phyloP scores from a whole-genome alignment of 345 rosid genomes.

The Corchorus olitorius region DNA sequence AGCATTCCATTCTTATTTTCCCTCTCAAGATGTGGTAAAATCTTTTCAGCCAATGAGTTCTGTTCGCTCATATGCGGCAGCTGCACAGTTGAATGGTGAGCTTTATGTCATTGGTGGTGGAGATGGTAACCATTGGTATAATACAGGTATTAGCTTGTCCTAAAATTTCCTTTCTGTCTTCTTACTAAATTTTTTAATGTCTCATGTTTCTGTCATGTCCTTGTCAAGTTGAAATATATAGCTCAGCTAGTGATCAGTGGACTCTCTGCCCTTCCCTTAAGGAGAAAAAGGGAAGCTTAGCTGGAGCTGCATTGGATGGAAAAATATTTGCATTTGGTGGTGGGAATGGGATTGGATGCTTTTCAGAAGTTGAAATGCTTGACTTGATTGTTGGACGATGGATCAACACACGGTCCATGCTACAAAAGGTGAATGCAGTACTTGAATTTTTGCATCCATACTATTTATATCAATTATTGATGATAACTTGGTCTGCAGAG shows the following conservation, averaged over 20 bases:
- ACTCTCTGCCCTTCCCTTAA: constrained; percentile 52
- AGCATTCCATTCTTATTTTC: constrained; percentile 53
- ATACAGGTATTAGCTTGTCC: constrained; percentile 56
- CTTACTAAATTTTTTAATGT: not conserved
- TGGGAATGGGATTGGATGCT: constrained; percentile 47
- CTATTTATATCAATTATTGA: not conserved
- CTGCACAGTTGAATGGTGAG: constrained; percentile 51
- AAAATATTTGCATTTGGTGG: constrained; percentile 79
- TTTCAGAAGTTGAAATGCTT: constrained; percentile 85
- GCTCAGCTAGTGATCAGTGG: constrained; percentile 54
- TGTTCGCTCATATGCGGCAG: constrained; percentile 69
- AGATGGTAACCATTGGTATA: constrained; percentile 49
- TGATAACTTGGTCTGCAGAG: constrained; percentile 49
- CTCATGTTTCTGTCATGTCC: constrained; percentile 22
- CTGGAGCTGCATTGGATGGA: constrained; percentile 52
- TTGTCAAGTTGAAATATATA: constrained; percentile 70
- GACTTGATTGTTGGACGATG: constrained; percentile 71
- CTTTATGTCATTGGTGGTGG: constrained; percentile 72
- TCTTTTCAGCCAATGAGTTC: constrained; percentile 54
- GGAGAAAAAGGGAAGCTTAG: constrained; percentile 59
- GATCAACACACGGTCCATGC: constrained; percentile 66
- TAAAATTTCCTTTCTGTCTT: constrained; percentile 7
- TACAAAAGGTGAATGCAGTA: constrained; percentile 50
- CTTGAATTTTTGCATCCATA: constrained; percentile 4
- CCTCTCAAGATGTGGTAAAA: constrained; percentile 52